Percentiles rank a stretch among this genome's conserved stretches.
Conservation (phyloP, 352 stramenopile genomes). For the Globisporangium mamillatum region DNA sequence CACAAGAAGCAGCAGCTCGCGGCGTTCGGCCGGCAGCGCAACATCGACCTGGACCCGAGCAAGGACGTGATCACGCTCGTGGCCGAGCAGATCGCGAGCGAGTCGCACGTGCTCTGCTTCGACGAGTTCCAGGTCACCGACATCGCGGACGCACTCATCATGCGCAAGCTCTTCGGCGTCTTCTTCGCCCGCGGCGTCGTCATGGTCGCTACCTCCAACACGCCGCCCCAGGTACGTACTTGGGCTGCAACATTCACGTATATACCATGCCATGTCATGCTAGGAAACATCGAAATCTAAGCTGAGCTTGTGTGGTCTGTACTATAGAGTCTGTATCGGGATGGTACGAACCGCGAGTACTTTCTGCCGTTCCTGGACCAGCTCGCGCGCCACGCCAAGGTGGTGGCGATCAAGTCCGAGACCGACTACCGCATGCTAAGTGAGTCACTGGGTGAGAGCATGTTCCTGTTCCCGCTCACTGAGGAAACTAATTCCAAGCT, state of each 20-base stretch:
- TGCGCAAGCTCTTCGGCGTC: slow-evolving; percentile 92
- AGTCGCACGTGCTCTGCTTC: slow-evolving; percentile 94
- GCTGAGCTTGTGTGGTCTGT: slow-evolving; percentile 9
- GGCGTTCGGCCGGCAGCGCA: slow-evolving; percentile 76
- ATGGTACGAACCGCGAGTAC: slow-evolving; percentile 94
- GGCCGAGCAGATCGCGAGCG: slow-evolving; percentile 78
- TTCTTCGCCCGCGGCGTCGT: slow-evolving; percentile 90
- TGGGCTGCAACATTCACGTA: neutral
- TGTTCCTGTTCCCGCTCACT: slow-evolving; percentile 59
- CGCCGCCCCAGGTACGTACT: slow-evolving; percentile 43
- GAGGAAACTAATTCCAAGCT: slow-evolving; percentile 30
- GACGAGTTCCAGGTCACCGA: slow-evolving; percentile 99
- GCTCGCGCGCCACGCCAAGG: slow-evolving; percentile 87
- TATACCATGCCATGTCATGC: neutral
- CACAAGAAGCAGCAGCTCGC: slow-evolving; percentile 88
- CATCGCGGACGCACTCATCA: slow-evolving; percentile 96
- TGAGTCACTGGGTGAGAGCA: slow-evolving; percentile 29
- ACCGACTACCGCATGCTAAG: slow-evolving; percentile 74
- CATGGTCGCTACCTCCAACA: slow-evolving; percentile 96
- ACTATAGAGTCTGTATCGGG: slow-evolving; percentile 90
- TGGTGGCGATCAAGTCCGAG: slow-evolving; percentile 66
- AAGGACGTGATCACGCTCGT: slow-evolving; percentile 79
- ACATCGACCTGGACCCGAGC: slow-evolving; percentile 75
- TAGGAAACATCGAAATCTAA: neutral
- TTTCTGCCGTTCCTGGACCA: slow-evolving; percentile 97